Evolutionary conservation across 116 monocot genomes (phyloP).

Genomic region (Posidonia oceanica): DNA sequence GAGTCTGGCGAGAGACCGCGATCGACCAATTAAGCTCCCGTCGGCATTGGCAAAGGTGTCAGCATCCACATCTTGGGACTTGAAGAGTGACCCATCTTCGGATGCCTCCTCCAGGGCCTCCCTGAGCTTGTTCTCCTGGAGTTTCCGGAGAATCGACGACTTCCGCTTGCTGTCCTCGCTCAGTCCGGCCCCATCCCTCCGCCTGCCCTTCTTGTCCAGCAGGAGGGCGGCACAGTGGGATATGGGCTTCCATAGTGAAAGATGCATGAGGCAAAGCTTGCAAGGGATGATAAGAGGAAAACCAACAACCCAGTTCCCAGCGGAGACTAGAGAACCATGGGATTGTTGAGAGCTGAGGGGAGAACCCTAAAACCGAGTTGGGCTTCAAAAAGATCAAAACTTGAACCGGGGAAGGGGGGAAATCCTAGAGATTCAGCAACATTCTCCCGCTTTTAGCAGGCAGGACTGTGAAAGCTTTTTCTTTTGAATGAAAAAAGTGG

Average conservation of each 20-base stretch:
- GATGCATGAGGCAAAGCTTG: constrained; percentile 46
- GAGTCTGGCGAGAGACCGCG: constrained; percentile 65
- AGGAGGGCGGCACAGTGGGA: constrained; percentile 74
- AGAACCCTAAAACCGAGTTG: too few species aligned
- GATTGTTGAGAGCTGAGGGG: not conserved
- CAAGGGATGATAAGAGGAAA: not conserved
- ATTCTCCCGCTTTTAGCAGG: constrained; percentile 1
- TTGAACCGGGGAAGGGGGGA: constrained; percentile 12
- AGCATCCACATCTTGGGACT: constrained; percentile 49
- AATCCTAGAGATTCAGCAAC: constrained; percentile 6
- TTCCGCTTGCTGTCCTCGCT: not conserved
- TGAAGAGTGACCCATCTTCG: constrained; percentile 69
- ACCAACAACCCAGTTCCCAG: not conserved
- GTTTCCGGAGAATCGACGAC: constrained; percentile 34
- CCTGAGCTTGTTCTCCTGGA: constrained; percentile 81
- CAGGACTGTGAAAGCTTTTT: constrained; percentile 4
- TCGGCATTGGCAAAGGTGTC: not conserved
- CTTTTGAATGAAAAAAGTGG: not conserved
- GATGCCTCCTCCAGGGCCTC: constrained; percentile 97
- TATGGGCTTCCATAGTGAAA: constrained; percentile 95
- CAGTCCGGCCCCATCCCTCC: constrained; percentile 17
- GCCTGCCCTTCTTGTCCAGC: not conserved
- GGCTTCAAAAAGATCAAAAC: not conserved
- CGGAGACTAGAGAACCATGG: not conserved
- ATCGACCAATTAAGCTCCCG: constrained; percentile 30